Conservation (phyloP, 2,329 filamentous ascomycete genomes). For the Exophiala alcalophila region DNA sequence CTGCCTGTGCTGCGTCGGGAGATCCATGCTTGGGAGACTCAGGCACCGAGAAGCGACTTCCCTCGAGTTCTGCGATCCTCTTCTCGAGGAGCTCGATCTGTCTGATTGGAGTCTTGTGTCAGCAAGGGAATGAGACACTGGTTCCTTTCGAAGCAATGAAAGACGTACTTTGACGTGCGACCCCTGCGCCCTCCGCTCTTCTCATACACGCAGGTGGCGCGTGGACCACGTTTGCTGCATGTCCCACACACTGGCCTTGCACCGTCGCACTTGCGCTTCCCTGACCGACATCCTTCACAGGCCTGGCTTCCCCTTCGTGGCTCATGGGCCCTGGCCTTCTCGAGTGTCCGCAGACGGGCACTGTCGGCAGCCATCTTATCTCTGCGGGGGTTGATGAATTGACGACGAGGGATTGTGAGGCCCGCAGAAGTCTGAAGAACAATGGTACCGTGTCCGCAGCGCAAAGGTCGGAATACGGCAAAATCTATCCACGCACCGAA, state of each 20-base stretch:
- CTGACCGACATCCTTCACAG: conserved; percentile 1
- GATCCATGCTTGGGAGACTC: not conserved
- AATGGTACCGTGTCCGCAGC: too few species aligned
- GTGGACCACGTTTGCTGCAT: not conserved
- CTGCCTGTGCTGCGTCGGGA: not conserved
- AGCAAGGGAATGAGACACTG: not conserved
- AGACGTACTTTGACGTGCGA: not conserved
- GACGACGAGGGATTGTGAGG: too few species aligned
- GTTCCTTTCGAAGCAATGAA: not conserved
- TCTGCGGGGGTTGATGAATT: too few species aligned
- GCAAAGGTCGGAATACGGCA: too few species aligned
- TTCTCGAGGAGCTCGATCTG: conserved; percentile 6
- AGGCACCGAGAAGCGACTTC: not conserved
- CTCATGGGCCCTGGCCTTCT: conserved; percentile 28
- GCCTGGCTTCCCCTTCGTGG: not conserved
- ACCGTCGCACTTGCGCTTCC: conserved; percentile 9
- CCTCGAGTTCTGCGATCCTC: conserved; percentile 3
- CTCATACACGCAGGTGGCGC: conserved; percentile 3
- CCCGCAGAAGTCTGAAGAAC: too few species aligned
- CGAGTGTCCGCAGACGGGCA: not conserved
- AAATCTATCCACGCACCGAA: too few species aligned
- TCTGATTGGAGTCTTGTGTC: not conserved
- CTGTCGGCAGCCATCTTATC: too few species aligned
- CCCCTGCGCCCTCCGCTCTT: not conserved
- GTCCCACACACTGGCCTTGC: conserved; percentile 9